These are phyloP conservation scores for Fusarium phyllophilum DNA, from an alignment of 2,329 filamentous ascomycete species.

Conservation along the genomic window DNA sequence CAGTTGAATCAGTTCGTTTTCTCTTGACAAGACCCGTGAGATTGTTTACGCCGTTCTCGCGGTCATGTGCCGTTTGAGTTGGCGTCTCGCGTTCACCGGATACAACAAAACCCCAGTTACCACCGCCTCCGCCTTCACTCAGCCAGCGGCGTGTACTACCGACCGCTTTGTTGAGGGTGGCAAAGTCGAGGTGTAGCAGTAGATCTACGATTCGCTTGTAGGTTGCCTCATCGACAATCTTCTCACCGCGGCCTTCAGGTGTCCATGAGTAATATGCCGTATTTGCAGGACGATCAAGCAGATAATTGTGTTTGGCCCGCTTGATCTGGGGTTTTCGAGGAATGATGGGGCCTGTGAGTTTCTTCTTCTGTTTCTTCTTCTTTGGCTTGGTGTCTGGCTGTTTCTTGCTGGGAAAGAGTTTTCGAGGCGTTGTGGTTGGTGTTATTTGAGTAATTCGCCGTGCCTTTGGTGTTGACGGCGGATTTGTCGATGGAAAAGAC, in stretches of 20 bases:
- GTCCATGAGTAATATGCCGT: slow-evolving; percentile 76
- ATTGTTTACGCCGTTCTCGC: slow-evolving; percentile 53
- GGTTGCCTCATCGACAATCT: slow-evolving; percentile 69
- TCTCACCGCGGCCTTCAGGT: slow-evolving; percentile 67
- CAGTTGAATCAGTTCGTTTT: slow-evolving; percentile 51
- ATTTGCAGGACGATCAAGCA: slow-evolving; percentile 59
- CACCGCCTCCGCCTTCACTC: slow-evolving; percentile 68
- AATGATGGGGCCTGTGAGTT: slow-evolving; percentile 68
- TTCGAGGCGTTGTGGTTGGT: slow-evolving; percentile 49
- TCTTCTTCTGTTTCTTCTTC: slow-evolving; percentile 55
- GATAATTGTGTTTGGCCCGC: slow-evolving; percentile 61
- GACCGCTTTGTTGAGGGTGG: slow-evolving; percentile 68
- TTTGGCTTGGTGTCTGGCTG: slow-evolving; percentile 12
- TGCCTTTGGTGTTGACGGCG: slow-evolving; percentile 49
- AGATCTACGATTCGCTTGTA: slow-evolving; percentile 77
- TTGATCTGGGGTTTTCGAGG: slow-evolving; percentile 74
- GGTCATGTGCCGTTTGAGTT: slow-evolving; percentile 8
- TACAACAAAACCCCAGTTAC: slow-evolving; percentile 63
- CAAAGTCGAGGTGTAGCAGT: slow-evolving; percentile 79
- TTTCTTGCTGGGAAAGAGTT: slow-evolving; percentile 45
- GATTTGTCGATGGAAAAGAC: slow-evolving; percentile 41
- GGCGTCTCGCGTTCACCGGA: slow-evolving; percentile 53
- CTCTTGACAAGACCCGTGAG: slow-evolving; percentile 60
- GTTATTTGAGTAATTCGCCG: slow-evolving; percentile 40
- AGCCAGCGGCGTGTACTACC: slow-evolving; percentile 77